phyloP scores from a whole-genome alignment of 2,329 filamentous ascomycete species.

The Colletotrichum orchidophilum region DNA sequence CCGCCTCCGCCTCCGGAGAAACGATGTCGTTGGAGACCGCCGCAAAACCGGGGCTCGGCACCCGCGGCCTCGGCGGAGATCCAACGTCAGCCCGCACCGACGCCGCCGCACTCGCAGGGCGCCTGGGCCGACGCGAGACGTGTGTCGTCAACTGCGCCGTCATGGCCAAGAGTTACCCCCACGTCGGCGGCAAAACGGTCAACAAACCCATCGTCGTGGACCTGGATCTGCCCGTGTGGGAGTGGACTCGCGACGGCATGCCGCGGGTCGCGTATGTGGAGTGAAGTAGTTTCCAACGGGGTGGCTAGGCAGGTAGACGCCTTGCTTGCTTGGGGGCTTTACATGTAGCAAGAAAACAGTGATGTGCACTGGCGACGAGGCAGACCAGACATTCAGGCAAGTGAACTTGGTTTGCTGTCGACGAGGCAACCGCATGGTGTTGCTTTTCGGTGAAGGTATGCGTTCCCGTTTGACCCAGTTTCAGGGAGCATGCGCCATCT shows the following conservation, averaged over 20 bases:
- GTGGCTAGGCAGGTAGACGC: not conserved
- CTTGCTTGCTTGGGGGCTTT: no score
- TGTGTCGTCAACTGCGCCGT: conserved; percentile 85
- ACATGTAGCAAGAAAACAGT: no score
- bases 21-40: not conserved
- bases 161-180: conserved; percentile 73
- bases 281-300: not conserved
- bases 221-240: conserved; percentile 73
- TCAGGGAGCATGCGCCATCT: not conserved
- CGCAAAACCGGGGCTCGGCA: conserved; percentile 40
- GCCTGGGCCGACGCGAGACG: conserved; percentile 69
- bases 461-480: not conserved
- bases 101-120: conserved; percentile 48
- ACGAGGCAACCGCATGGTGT: not conserved
- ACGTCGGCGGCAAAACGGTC: conserved; percentile 68
- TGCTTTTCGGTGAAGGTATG: not conserved
- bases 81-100: conserved; percentile 53
- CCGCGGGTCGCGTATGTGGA: not conserved
- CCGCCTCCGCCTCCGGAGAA: no score
- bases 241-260: conserved; percentile 35
- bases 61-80: conserved; percentile 51
- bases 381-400: no score
- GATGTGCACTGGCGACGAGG: not conserved
- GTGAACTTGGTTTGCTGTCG: no score
- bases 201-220: conserved; percentile 89